Evolutionary conservation across 2,329 filamentous ascomycete species (phyloP).

Genomic region (Coleophoma eucalyptorum): DNA sequence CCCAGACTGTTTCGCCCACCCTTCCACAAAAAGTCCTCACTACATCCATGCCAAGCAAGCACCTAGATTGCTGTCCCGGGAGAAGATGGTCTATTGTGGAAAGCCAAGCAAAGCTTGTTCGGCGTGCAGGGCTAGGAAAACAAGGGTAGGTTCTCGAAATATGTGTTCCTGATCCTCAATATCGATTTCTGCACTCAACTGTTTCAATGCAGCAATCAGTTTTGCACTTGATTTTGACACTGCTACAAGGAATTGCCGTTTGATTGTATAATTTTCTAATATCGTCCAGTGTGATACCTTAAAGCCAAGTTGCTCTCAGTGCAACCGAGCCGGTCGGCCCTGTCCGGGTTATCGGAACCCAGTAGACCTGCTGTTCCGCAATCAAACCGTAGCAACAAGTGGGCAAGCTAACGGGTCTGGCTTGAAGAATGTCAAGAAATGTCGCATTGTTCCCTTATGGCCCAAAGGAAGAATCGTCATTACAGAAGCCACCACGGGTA

Average conservation of each 20-base stretch:
- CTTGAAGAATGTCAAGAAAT: background rate
- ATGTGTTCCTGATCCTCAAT: background rate
- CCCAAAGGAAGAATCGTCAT: too few relatives aligned
- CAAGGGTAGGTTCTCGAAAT: constrained; percentile 23
- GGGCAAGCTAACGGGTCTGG: constrained; percentile 2
- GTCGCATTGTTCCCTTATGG: too few relatives aligned
- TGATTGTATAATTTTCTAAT: constrained; percentile 6
- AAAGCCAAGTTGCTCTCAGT: constrained; percentile 49
- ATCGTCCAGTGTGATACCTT: constrained; percentile 55
- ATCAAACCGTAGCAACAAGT: constrained; percentile 38
- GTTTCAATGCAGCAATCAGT: too few relatives aligned
- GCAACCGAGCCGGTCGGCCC: constrained; percentile 44
- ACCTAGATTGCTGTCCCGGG: too few relatives aligned
- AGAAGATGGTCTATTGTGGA: constrained; percentile 22
- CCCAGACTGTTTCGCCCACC: too few relatives aligned
- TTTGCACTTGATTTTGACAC: too few relatives aligned
- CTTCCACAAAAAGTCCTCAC: too few relatives aligned
- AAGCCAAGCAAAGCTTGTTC: constrained; percentile 37
- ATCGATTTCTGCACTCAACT: background rate
- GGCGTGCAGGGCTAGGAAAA: constrained; percentile 37
- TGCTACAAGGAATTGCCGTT: background rate
- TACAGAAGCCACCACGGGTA: background rate
- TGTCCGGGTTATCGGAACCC: constrained; percentile 54
- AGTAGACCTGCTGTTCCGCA: constrained; percentile 53
- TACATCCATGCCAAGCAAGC: too few relatives aligned